Evolutionary conservation across 1,284 basidiomycete species (phyloP), one percentile per base, ranked within the genome.

Genomic region (Melanopsichium pennsylvanicum): DNA sequence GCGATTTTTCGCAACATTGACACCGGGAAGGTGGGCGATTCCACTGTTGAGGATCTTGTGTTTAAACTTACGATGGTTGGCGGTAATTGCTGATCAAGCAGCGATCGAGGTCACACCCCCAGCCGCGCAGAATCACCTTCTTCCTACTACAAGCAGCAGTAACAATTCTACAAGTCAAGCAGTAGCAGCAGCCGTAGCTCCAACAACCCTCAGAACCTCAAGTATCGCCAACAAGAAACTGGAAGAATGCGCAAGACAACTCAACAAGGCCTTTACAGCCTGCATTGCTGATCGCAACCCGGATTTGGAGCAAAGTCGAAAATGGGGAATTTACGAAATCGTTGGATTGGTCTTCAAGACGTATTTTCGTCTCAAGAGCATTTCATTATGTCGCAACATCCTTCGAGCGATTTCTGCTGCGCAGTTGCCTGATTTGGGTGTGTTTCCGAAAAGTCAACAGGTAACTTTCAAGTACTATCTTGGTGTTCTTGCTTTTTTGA

Each of bases 311-410:
- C 88, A 52, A 84, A 87, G 22, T n/a, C 85, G 92, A 47, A 92
- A 93, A 82, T 93, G 89, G 88, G 95, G 94, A 3, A 88, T 93
- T 0, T 98, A 97, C 82, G 92, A 93, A 74, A 87, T 96, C n/a
- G 93, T 94, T 1, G 90, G 90, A 7, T 84, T 96, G 58, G 88
- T 93, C 32, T 85, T 98, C 82, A 96, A 97, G 81, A 91, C 89
- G 43, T 98, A 98, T 83, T 97, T 97, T 85, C 78, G 93, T 90
- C 88, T 97, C 39, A 90, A 91, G 82, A 88, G 90, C 57, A 92
- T 96, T 80, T 90, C 92, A 6, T 84, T 97, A 13, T 90, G 93
- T 45, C 92, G 92, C 80, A 97, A 93, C 78, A 90, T 98, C 50
- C 84, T 97, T 26, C 86, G 93, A 43, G 94, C 93, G 1, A 87